Conservation (phyloP, 495 filamentous ascomycete genomes). For the Lentithecium fluviatile region DNA sequence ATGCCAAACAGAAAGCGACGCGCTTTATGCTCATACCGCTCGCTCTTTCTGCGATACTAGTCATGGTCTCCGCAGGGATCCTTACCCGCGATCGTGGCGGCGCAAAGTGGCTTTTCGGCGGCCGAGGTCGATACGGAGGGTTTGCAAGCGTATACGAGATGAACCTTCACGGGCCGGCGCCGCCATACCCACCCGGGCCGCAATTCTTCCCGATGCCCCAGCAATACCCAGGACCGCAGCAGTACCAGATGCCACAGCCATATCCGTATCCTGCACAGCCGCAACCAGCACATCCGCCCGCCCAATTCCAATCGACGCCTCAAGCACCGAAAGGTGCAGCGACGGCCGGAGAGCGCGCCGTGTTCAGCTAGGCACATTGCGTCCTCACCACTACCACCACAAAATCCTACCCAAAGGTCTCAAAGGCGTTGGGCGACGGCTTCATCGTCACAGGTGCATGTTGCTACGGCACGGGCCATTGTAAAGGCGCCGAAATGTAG, state of each 20-base stretch:
- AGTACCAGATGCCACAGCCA: not conserved
- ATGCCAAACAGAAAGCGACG: constrained; percentile 13
- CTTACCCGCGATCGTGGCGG: constrained; percentile 15
- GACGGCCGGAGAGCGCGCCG: no score
- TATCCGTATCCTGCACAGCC: not conserved
- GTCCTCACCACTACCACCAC: no score
- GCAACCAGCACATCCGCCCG: no score
- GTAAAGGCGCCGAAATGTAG: no score
- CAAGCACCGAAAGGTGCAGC: no score
- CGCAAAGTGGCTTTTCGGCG: constrained; percentile 16
- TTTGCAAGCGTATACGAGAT: constrained; percentile 15
- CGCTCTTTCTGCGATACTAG: constrained; percentile 6
- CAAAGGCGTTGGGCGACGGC: no score
- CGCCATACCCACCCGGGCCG: not conserved
- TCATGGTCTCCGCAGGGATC: constrained; percentile 5
- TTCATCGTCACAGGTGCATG: no score
- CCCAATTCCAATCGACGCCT: no score
- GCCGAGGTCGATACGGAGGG: constrained; percentile 17
- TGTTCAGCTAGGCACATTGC: no score
- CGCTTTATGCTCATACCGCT: constrained; percentile 22
- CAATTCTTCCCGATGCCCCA: not conserved
- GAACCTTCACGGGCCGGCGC: not conserved
- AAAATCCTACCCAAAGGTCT: no score
- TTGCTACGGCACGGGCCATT: no score
- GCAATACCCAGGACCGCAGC: not conserved